Percentiles rank a stretch among this genome's conserved stretches.
phyloP scores from a whole-genome alignment of 140 eudicot species.

The Ambrosia hybrid region DNA sequence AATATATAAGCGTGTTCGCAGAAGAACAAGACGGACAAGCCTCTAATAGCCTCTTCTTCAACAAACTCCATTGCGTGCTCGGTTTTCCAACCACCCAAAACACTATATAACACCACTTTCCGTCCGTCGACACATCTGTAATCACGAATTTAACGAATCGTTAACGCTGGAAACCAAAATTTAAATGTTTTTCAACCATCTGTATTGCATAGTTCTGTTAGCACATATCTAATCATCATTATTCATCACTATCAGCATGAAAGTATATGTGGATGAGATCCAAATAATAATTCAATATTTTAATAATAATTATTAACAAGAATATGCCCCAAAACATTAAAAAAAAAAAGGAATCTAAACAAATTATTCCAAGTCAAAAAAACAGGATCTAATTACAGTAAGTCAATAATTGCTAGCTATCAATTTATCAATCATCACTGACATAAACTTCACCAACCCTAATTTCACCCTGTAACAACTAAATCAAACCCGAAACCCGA shows the following conservation, averaged over 20 bases:
- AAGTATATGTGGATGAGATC: background rate
- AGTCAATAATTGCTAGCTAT: background rate
- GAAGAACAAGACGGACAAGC: constrained; percentile 83
- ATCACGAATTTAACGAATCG: background rate
- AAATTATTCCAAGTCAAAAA: background rate
- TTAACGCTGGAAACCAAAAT: background rate
- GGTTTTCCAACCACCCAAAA: constrained; percentile 71
- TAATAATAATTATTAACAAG: background rate
- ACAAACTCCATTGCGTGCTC: constrained; percentile 63
- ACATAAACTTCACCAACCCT: constrained; percentile 1
- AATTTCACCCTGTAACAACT: constrained; percentile 6
- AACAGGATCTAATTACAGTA: background rate
- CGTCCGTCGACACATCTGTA: constrained; percentile 81
- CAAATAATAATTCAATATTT: background rate
- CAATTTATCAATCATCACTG: background rate
- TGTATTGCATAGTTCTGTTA: background rate
- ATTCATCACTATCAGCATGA: background rate
- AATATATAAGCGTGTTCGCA: constrained; percentile 67
- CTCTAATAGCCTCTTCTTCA: constrained; percentile 74
- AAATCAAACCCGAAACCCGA: background rate
- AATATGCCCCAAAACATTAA: background rate
- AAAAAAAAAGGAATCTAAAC: background rate
- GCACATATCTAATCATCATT: no score
- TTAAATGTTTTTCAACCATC: background rate
- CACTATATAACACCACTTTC: constrained; percentile 91